Conservation (phyloP, 768 basidiomycete species). For the Hygrophorus pudorinus region DNA sequence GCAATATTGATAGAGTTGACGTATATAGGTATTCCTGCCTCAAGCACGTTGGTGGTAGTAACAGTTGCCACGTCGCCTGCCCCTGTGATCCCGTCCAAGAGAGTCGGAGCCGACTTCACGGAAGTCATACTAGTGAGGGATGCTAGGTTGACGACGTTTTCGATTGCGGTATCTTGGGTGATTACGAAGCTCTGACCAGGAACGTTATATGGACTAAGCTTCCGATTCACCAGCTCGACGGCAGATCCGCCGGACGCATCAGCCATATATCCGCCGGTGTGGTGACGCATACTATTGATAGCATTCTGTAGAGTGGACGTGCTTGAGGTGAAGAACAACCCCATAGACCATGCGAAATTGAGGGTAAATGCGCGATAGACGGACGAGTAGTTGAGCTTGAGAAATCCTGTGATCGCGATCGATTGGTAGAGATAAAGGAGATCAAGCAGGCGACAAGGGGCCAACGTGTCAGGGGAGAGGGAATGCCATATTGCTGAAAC, state of each 20-base stretch:
- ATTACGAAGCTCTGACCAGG: not conserved
- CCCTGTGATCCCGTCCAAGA: constrained; percentile 2
- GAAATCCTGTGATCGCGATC: constrained; percentile 68
- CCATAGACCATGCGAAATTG: constrained; percentile 88
- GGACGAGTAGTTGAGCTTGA: constrained; percentile 81
- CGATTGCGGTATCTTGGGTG: not conserved
- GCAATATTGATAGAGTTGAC: constrained; percentile 70
- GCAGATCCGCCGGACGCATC: constrained; percentile 51
- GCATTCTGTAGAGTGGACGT: constrained; percentile 58
- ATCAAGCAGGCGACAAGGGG: constrained; percentile 74
- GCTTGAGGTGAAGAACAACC: constrained; percentile 48
- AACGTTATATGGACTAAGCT: constrained; percentile 69
- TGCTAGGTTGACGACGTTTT: not conserved
- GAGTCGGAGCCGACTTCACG: not conserved
- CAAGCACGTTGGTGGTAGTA: constrained; percentile 60
- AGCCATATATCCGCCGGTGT: constrained; percentile 69
- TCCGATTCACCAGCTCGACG: constrained; percentile 70
- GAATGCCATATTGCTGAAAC: constrained; percentile 60
- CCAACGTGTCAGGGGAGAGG: constrained; percentile 40
- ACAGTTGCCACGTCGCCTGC: constrained; percentile 51
- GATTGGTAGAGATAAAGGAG: constrained; percentile 77
- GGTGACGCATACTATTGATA: constrained; percentile 73
- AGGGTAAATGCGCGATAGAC: constrained; percentile 72
- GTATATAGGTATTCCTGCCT: constrained; percentile 78
- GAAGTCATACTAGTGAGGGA: not conserved